Conservation (phyloP, 2,329 filamentous ascomycete genomes). For the Microsporum audouinii region DNA sequence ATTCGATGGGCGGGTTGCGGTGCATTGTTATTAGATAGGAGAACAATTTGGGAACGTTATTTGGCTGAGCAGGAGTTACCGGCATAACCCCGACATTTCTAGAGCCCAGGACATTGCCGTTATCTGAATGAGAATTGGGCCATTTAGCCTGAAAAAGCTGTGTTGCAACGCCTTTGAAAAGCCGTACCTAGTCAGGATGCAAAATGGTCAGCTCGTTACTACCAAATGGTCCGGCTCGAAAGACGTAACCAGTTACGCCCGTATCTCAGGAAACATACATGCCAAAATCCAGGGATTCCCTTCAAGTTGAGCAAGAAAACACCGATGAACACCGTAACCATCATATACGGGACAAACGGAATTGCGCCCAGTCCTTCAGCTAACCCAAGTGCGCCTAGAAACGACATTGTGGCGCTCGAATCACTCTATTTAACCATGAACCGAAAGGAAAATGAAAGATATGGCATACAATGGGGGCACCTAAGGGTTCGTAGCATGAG, state of each 20-base stretch:
- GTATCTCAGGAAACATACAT: neutral
- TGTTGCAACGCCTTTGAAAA: conserved; percentile 4
- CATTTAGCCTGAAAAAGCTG: neutral
- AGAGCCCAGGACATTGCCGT: neutral
- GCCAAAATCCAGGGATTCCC: conserved; percentile 3
- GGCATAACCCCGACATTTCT: neutral
- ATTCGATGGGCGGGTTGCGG: conserved; percentile 12
- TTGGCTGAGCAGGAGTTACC: neutral
- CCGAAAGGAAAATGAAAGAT: neutral
- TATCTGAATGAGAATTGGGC: neutral
- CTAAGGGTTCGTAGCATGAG: neutral
- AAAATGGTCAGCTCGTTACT: neutral
- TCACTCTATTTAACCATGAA: neutral
- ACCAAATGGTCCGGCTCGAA: neutral
- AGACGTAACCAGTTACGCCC: neutral
- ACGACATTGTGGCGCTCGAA: neutral
- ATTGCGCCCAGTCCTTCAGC: neutral
- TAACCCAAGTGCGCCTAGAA: neutral
- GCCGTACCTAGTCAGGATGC: neutral
- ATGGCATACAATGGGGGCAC: neutral
- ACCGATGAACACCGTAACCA: neutral
- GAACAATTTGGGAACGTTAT: neutral
- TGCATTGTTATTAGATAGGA: conserved; percentile 4
- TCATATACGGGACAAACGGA: neutral
- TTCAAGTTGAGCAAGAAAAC: conserved; percentile 2